Conservation (phyloP, 2,329 filamentous ascomycete species). For the Diaporthe sp. region DNA sequence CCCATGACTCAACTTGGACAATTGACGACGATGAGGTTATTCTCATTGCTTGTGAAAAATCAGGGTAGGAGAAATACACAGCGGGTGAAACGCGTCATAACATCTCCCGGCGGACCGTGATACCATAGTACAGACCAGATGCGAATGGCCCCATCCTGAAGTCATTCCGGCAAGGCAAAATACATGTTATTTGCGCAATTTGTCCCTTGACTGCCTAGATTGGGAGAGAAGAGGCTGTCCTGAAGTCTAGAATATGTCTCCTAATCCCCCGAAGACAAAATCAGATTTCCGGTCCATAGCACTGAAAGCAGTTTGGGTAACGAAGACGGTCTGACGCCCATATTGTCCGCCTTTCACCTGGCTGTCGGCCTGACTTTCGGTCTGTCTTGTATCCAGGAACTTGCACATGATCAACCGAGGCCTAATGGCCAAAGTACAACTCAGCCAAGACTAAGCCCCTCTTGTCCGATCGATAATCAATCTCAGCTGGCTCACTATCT, state of each 20-base stretch:
- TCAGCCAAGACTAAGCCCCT: neutral
- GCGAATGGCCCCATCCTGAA: neutral
- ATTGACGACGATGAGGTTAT: neutral
- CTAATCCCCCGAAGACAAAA: neutral
- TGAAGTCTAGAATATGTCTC: neutral
- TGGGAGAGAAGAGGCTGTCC: too few relatives aligned
- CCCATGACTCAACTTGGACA: conserved; percentile 7
- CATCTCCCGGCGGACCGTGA: neutral
- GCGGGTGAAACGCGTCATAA: neutral
- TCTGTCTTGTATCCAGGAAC: neutral
- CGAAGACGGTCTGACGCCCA: neutral
- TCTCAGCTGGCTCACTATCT: neutral
- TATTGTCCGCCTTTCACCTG: neutral
- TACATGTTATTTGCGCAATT: neutral
- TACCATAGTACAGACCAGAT: neutral
- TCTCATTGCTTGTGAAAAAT: neutral
- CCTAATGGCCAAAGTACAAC: neutral
- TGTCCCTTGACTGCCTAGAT: too few relatives aligned
- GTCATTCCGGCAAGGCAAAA: neutral
- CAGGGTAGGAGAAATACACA: neutral
- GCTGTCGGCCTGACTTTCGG: neutral
- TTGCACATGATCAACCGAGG: conserved; percentile 7
- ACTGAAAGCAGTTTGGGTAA: neutral
- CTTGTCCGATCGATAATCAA: neutral
- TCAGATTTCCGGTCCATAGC: neutral